phyloP scores from a whole-genome alignment of 164 flowering plant genomes.

The Annona cherimola region DNA sequence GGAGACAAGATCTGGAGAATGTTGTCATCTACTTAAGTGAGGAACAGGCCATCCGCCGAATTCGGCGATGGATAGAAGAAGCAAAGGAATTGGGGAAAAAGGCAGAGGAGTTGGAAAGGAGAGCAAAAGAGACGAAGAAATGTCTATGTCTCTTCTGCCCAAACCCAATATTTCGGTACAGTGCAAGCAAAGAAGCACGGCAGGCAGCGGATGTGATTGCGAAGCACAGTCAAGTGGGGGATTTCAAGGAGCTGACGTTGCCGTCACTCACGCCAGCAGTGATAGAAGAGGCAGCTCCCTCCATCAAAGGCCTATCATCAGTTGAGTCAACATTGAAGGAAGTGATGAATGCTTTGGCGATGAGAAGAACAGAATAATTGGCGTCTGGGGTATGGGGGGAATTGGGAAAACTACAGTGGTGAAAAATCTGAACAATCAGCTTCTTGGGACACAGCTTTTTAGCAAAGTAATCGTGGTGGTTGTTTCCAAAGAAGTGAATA shows the following conservation, averaged over 20 bases:
- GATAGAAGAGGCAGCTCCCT: background rate
- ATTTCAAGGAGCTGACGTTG: background rate
- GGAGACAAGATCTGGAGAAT: background rate
- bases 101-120: background rate
- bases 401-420: background rate
- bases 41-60: background rate
- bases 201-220: background rate
- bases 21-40: background rate
- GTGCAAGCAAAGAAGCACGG: background rate
- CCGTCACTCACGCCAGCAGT: background rate
- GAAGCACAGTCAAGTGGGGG: background rate
- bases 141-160: background rate
- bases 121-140: background rate
- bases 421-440: background rate
- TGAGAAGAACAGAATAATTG: background rate
- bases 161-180: background rate
- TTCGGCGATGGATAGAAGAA: background rate
- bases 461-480: background rate
- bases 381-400: background rate
- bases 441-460: background rate
- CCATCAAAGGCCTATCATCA: background rate
- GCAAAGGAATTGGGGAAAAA: background rate
- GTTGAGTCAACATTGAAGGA: background rate
- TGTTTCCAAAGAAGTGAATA: background rate
- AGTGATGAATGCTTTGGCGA: background rate